Conservation (phyloP, 2,329 filamentous ascomycete genomes). For the Fragosphaeria purpurea region DNA sequence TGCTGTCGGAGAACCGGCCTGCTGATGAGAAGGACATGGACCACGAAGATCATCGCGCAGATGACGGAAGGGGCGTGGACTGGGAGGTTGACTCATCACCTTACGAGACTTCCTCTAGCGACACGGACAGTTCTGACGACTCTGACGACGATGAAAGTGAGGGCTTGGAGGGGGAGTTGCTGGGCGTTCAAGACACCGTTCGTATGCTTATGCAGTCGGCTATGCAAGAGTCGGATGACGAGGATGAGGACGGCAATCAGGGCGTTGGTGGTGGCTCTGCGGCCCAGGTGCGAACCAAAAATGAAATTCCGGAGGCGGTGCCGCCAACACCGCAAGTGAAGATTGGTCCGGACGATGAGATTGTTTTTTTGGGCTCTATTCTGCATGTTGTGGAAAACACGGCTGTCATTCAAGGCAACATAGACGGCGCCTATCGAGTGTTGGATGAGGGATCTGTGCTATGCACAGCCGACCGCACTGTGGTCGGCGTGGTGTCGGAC, state of each 20-base stretch:
- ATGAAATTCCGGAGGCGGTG: constrained; percentile 59
- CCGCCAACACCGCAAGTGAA: constrained; percentile 66
- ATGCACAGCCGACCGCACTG: constrained; percentile 62
- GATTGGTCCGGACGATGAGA: constrained; percentile 67
- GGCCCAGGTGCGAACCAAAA: constrained; percentile 62
- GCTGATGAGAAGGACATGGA: not conserved
- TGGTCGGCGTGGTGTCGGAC: constrained; percentile 77
- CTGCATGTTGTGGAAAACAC: constrained; percentile 71
- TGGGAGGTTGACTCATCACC: constrained; percentile 78
- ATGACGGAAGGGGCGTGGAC: constrained; percentile 33
- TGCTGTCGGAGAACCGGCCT: too few relatives aligned
- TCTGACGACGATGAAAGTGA: constrained; percentile 42
- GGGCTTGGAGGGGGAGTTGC: constrained; percentile 54
- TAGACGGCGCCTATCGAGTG: constrained; percentile 72
- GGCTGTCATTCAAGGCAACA: constrained; percentile 67
- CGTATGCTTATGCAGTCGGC: constrained; percentile 78
- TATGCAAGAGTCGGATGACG: constrained; percentile 46
- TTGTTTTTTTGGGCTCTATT: constrained; percentile 65
- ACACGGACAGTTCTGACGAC: constrained; percentile 46
- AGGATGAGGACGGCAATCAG: constrained; percentile 23
- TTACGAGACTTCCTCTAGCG: constrained; percentile 49
- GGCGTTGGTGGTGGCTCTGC: constrained; percentile 21
- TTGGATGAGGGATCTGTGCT: constrained; percentile 77
- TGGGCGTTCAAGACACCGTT: constrained; percentile 74
- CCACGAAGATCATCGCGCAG: not conserved